Percentiles rank a stretch among this genome's conserved stretches.
phyloP scores from a whole-genome alignment of 805 yeast genomes.

The Komagataella mondaviorum region DNA sequence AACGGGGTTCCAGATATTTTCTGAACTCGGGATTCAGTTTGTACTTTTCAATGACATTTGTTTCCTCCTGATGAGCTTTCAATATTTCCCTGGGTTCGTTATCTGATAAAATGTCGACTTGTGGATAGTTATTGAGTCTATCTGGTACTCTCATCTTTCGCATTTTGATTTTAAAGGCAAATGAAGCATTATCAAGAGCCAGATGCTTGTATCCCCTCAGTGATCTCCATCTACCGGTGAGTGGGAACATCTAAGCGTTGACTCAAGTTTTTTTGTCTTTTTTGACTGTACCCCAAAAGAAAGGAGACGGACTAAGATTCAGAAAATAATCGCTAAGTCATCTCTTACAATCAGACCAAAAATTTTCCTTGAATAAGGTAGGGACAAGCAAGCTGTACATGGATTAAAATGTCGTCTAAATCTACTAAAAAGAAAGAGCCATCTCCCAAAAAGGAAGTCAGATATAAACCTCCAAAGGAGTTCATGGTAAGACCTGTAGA shows the following conservation, averaged over 20 bases:
- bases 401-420: neutral
- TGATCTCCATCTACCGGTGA: neutral
- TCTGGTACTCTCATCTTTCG: neutral
- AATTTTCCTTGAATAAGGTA: neutral
- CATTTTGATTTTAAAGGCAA: neutral
- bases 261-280: neutral
- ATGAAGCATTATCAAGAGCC: neutral
- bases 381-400: neutral
- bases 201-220: conserved; percentile 1
- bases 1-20: neutral
- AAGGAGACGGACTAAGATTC: neutral
- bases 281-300: neutral
- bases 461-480: neutral
- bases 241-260: neutral
- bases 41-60: neutral
- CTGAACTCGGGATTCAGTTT: neutral
- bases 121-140: neutral
- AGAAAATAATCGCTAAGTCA: neutral
- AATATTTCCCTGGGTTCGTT: neutral
- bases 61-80: neutral
- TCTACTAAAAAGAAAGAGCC: neutral
- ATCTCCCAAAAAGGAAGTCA: neutral
- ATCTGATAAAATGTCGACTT: neutral
- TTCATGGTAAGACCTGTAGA: neutral
- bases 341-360: neutral